A percentile compares a stretch with the other conserved stretches of the same genome.
phyloP scores from a whole-genome alignment of 345 rosid genomes.

The Ricinus communis region DNA sequence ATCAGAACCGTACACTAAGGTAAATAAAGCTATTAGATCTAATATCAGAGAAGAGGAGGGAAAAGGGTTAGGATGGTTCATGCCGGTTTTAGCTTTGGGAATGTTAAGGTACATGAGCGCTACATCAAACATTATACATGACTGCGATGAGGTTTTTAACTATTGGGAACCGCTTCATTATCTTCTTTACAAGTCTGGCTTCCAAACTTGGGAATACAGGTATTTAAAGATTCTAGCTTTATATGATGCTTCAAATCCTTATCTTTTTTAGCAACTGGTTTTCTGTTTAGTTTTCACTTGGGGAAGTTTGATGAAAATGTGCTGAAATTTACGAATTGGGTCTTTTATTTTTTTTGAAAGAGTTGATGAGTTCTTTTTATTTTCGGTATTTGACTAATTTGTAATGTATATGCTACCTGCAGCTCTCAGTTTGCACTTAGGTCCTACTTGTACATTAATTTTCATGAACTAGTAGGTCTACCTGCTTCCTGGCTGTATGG shows the following conservation, averaged over 20 bases:
- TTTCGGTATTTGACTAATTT: background rate
- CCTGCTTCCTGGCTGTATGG: constrained; percentile 83
- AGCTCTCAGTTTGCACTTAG: constrained; percentile 93
- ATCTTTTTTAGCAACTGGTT: background rate
- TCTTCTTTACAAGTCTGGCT: constrained; percentile 87
- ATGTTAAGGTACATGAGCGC: constrained; percentile 94
- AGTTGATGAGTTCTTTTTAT: background rate
- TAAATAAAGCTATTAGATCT: constrained; percentile 54
- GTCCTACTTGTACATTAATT: constrained; percentile 73
- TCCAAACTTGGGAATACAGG: constrained; percentile 99
- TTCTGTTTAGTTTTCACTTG: background rate
- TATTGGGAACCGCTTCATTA: constrained; percentile 99
- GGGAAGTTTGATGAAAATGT: background rate
- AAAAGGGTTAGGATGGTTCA: constrained; percentile 65
- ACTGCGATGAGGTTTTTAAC: constrained; percentile 97
- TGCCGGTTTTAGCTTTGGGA: constrained; percentile 67
- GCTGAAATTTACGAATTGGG: background rate
- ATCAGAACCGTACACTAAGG: constrained; percentile 50
- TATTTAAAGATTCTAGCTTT: background rate
- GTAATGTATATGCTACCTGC: constrained; percentile 26
- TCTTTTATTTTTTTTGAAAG: background rate
- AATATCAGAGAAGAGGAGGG: constrained; percentile 30
- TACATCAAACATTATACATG: constrained; percentile 92
- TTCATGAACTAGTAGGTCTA: constrained; percentile 76
- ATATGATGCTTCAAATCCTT: background rate